These are phyloP conservation scores for Mentha longifolia DNA, from an alignment of 257 asterid species.

Conservation along the genomic window DNA sequence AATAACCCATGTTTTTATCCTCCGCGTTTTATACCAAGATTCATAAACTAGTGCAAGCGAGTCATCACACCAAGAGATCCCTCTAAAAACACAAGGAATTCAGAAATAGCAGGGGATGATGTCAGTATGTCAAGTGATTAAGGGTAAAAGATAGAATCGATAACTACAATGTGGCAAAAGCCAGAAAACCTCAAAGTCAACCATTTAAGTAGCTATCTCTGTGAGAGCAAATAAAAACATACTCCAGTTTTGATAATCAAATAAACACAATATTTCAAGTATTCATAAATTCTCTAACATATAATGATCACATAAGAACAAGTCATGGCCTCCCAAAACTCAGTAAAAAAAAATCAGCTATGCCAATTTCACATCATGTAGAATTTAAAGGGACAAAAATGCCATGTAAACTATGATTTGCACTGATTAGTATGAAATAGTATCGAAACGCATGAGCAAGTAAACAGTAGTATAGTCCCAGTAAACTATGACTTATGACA, in stretches of 20 bases:
- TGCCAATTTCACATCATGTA: slow-evolving; percentile 3
- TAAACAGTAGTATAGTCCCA: slow-evolving; percentile 11
- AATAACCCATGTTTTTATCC: slow-evolving; percentile 73
- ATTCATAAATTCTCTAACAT: neutral
- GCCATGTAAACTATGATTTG: neutral
- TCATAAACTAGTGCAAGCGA: slow-evolving; percentile 91
- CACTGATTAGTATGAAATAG: slow-evolving; percentile 5
- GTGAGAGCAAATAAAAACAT: neutral
- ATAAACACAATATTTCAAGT: slow-evolving; percentile 8
- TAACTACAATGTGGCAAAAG: slow-evolving; percentile 6
- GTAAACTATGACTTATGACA: slow-evolving; percentile 1
- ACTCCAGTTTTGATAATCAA: neutral
- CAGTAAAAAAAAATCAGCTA: neutral
- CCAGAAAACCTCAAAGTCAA: slow-evolving; percentile 13
- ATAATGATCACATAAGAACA: slow-evolving; percentile 5
- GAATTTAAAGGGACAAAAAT: neutral
- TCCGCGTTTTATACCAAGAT: slow-evolving; percentile 95
- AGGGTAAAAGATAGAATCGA: slow-evolving; percentile 1
- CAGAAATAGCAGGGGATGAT: slow-evolving; percentile 26
- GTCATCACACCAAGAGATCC: slow-evolving; percentile 95
- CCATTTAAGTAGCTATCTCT: neutral
- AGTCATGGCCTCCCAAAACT: neutral
- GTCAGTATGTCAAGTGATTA: slow-evolving; percentile 24
- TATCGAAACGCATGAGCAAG: slow-evolving; percentile 4
- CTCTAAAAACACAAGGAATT: slow-evolving; percentile 53